Percentiles rank a stretch among this genome's conserved stretches.
phyloP scores from a whole-genome alignment of 352 stramenopile species.

The Globisporangium alternatum region DNA sequence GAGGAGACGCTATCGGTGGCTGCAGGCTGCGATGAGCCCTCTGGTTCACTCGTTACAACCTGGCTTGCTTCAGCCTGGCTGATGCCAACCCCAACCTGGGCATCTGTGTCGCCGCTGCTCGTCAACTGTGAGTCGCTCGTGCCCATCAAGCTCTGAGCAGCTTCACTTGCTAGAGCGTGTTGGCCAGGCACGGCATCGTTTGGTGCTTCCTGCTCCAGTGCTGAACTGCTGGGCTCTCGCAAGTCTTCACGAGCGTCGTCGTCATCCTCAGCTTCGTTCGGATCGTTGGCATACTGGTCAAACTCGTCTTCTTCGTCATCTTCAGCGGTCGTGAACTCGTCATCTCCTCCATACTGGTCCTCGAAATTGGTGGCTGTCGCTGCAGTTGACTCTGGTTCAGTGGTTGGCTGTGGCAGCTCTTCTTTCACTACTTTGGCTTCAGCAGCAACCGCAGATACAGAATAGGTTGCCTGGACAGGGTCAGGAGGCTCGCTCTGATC shows the following conservation, averaged over 20 bases:
- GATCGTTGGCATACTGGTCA: conserved; percentile 7
- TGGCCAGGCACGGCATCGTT: neutral
- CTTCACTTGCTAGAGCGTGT: neutral
- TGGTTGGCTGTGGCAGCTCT: neutral
- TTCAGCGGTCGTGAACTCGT: conserved; percentile 15
- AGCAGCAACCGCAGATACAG: neutral
- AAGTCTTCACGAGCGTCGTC: neutral
- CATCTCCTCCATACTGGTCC: conserved; percentile 17
- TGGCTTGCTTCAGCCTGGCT: neutral
- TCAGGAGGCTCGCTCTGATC: conserved; percentile 2
- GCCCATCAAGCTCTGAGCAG: neutral
- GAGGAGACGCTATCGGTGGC: neutral
- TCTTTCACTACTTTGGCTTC: conserved; percentile 2
- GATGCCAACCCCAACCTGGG: neutral
- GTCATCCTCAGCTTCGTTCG: neutral
- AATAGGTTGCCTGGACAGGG: neutral
- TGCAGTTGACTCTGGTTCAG: neutral
- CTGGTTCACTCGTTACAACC: neutral
- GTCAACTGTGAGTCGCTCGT: neutral
- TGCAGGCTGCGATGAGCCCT: neutral
- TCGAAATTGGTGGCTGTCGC: neutral
- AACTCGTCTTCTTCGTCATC: neutral
- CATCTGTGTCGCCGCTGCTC: neutral
- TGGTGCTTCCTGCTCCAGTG: neutral
- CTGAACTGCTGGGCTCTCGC: neutral